phyloP scores from a whole-genome alignment of 2,329 filamentous ascomycete species.

The Xenosphaeropsis pyriputrescens region DNA sequence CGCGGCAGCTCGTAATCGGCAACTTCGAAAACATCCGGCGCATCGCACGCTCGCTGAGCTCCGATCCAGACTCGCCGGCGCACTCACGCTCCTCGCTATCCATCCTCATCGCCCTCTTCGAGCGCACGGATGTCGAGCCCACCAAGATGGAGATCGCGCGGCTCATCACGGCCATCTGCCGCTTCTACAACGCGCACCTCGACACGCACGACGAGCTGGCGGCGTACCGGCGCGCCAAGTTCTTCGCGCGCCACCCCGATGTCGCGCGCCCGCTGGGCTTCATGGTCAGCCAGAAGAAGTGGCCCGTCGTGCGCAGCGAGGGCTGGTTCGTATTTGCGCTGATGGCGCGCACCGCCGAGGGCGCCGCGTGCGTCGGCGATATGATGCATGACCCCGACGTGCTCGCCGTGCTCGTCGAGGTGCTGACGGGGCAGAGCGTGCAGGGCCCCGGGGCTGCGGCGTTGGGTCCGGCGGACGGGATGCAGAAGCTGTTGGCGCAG shows the following conservation, averaged over 20 bases:
- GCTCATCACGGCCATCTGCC: slow-evolving; percentile 34
- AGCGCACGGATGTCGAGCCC: slow-evolving; percentile 32
- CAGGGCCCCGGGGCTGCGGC: too few species aligned
- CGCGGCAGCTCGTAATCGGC: slow-evolving; percentile 37
- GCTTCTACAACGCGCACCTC: slow-evolving; percentile 31
- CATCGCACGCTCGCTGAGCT: slow-evolving; percentile 27
- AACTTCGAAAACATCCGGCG: slow-evolving; percentile 34
- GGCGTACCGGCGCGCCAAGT: slow-evolving; percentile 14
- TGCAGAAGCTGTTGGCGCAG: too few species aligned
- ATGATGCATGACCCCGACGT: slow-evolving; percentile 27
- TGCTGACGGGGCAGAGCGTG: slow-evolving; percentile 29
- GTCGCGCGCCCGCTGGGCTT: slow-evolving; percentile 26
- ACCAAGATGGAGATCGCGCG: slow-evolving; percentile 45
- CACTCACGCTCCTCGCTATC: slow-evolving; percentile 21
- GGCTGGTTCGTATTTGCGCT: slow-evolving; percentile 48
- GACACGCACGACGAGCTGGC: slow-evolving; percentile 8
- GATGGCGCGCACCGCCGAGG: slow-evolving; percentile 35
- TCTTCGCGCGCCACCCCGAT: slow-evolving; percentile 17
- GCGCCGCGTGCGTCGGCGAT: slow-evolving; percentile 28
- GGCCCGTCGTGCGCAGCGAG: slow-evolving; percentile 43
- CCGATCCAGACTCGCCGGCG: slow-evolving; percentile 20
- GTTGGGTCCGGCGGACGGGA: too few species aligned
- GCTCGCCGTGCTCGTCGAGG: slow-evolving; percentile 27
- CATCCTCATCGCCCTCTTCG: slow-evolving; percentile 24
- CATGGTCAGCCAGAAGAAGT: slow-evolving; percentile 40